phyloP scores from a whole-genome alignment of 768 basidiomycete genomes.

The Boletus subcaerulescens region DNA sequence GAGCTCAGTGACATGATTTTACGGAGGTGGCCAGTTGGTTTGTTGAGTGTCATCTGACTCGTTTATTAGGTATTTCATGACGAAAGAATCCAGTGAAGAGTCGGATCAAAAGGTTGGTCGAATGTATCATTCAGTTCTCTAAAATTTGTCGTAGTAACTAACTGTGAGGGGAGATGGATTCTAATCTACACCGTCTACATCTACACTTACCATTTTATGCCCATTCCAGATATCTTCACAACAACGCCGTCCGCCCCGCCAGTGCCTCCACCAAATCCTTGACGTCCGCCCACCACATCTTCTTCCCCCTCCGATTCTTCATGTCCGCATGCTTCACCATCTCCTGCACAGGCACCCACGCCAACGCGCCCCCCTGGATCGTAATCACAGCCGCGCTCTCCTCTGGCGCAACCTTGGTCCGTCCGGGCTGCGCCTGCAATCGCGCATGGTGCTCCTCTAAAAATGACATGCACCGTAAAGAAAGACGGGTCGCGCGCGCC shows the following conservation, averaged over 20 bases:
- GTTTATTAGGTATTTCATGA: too few species aligned
- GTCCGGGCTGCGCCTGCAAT: slow-evolving; percentile 49
- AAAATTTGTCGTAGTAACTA: too few species aligned
- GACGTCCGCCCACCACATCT: slow-evolving; percentile 72
- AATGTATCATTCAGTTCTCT: too few species aligned
- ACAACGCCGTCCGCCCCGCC: slow-evolving; percentile 60
- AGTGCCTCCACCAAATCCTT: slow-evolving; percentile 73
- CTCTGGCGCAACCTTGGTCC: slow-evolving; percentile 50
- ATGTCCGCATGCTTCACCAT: slow-evolving; percentile 89
- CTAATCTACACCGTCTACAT: too few species aligned
- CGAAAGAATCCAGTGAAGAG: too few species aligned
- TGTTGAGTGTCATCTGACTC: too few species aligned
- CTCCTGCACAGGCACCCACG: slow-evolving; percentile 81
- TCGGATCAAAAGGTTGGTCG: too few species aligned
- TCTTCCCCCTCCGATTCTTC: slow-evolving; percentile 79
- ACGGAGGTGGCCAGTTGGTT: too few species aligned
- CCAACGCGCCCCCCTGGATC: slow-evolving; percentile 76
- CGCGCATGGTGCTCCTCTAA: slow-evolving; percentile 75
- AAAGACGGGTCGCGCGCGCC: slow-evolving; percentile 83
- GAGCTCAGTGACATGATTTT: too few species aligned
- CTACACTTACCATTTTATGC: too few species aligned
- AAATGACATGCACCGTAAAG: slow-evolving; percentile 92
- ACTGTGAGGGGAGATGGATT: too few species aligned
- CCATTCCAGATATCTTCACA: slow-evolving; percentile 19
- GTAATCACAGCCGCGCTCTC: slow-evolving; percentile 89